Evolutionary conservation across 2,329 filamentous ascomycete genomes (phyloP).

Genomic region (Fusarium lyarnte): DNA sequence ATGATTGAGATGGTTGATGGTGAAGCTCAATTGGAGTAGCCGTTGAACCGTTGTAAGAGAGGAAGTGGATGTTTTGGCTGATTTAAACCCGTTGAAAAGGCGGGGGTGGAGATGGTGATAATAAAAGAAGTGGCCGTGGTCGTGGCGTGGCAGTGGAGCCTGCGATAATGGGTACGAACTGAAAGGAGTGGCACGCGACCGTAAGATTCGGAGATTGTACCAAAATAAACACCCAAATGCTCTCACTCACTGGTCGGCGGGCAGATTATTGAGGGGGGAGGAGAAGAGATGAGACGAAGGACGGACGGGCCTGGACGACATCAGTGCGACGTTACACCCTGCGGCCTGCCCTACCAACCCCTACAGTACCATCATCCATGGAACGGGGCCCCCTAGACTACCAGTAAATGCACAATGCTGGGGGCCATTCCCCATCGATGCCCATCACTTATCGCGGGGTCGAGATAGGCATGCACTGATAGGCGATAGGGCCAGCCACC

Average conservation of each 20-base stretch:
- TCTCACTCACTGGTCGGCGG: background rate
- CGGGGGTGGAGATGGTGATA: conserved; percentile 5
- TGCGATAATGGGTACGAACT: background rate
- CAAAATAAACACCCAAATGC: conserved; percentile 7
- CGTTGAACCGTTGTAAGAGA: background rate
- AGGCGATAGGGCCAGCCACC: conserved; percentile 8
- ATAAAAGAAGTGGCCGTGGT: background rate
- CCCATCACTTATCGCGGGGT: conserved; percentile 20
- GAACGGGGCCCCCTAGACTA: background rate
- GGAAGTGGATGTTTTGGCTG: background rate
- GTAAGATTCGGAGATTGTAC: conserved; percentile 3
- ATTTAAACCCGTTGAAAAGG: conserved; percentile 22
- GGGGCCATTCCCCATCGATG: background rate
- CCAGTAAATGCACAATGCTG: background rate
- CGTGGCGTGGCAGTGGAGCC: background rate
- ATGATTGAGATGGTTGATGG: background rate
- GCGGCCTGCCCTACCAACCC: background rate
- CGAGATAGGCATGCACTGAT: conserved; percentile 1
- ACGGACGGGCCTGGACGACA: background rate
- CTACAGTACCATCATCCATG: background rate
- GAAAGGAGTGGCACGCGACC: conserved; percentile 12
- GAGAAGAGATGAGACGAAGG: conserved; percentile 8
- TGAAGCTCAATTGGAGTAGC: background rate
- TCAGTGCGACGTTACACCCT: conserved; percentile 13
- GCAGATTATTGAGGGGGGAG: background rate